A percentile compares a stretch with the other conserved stretches of the same genome.
These are phyloP conservation scores for Apophysomyces ossiformis DNA, from an alignment of 371 early-diverging fungal species.

Conservation along the genomic window DNA sequence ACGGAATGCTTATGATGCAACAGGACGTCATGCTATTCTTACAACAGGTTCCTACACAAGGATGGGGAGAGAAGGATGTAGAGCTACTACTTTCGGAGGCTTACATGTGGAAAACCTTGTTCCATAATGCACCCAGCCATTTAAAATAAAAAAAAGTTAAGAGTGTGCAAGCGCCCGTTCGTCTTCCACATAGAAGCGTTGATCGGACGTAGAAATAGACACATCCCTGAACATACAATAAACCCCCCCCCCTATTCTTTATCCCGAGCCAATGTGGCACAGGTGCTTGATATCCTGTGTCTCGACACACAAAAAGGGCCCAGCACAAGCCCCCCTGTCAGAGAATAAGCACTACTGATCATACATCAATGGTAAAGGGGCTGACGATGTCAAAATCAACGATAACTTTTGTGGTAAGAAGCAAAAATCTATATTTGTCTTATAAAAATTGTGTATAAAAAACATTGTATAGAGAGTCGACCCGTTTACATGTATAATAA, in stretches of 20 bases:
- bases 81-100: slow-evolving; percentile 94
- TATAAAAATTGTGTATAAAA: slow-evolving; percentile 1
- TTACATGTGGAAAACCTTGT: slow-evolving; percentile 94
- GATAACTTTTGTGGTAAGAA: not conserved
- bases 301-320: slow-evolving; percentile 8
- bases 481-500: slow-evolving; percentile 11
- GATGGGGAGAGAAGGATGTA: slow-evolving; percentile 91
- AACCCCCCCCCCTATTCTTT: not conserved
- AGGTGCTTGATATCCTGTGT: not conserved
- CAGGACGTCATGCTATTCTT: slow-evolving; percentile 92
- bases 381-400: not conserved
- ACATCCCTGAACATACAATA: not conserved
- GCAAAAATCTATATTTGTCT: slow-evolving; percentile 6
- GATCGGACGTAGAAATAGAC: not conserved
- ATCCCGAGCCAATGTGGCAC: not conserved
- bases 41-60: slow-evolving; percentile 87
- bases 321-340: slow-evolving; percentile 11
- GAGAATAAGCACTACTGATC: not conserved
- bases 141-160: slow-evolving; percentile 40
- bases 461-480: not conserved
- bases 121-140: slow-evolving; percentile 87
- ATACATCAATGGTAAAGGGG: too few species aligned
- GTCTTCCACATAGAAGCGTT: not conserved
- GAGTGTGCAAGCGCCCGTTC: not conserved
- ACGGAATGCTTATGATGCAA: slow-evolving; percentile 7